A percentile compares a stretch with the other conserved stretches of the same genome.
These are phyloP conservation scores for Polytrichum formosum DNA, from an alignment of 225 moss, liverwort and hornwort species.

Conservation along the genomic window DNA sequence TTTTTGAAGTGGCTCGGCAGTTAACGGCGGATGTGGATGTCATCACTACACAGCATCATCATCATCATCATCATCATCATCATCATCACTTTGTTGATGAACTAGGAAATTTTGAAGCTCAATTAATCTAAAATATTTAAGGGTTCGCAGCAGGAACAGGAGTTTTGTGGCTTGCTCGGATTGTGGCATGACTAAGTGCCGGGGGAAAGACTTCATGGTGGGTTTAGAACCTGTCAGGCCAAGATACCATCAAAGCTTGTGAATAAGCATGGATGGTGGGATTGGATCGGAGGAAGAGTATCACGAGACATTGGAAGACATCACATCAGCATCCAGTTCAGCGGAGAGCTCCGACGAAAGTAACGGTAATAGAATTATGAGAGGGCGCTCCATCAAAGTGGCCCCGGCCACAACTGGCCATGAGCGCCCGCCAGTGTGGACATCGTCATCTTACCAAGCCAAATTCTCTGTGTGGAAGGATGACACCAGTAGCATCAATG, in stretches of 20 bases:
- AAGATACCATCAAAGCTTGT: slow-evolving; percentile 14
- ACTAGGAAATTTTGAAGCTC: too few species aligned
- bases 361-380: slow-evolving; percentile 18
- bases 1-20: too few species aligned
- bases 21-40: too few species aligned
- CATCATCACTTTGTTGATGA: too few species aligned
- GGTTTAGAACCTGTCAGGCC: slow-evolving; percentile 7
- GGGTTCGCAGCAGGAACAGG: background rate
- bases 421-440: slow-evolving; percentile 60
- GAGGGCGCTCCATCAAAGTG: slow-evolving; percentile 32
- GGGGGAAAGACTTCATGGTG: slow-evolving; percentile 9
- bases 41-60: background rate
- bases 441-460: slow-evolving; percentile 48
- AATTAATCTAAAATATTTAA: too few species aligned
- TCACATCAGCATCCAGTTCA: slow-evolving; percentile 73
- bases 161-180: slow-evolving; percentile 2
- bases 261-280: slow-evolving; percentile 48
- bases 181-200: slow-evolving; percentile 11
- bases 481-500: slow-evolving; percentile 46
- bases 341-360: slow-evolving; percentile 59
- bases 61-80: too few species aligned
- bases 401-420: slow-evolving; percentile 32
- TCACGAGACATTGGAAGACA: slow-evolving; percentile 88
- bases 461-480: slow-evolving; percentile 65
- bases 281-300: slow-evolving; percentile 82